Conservation (phyloP, 2,329 filamentous ascomycete genomes). For the Alternaria alternata region DNA sequence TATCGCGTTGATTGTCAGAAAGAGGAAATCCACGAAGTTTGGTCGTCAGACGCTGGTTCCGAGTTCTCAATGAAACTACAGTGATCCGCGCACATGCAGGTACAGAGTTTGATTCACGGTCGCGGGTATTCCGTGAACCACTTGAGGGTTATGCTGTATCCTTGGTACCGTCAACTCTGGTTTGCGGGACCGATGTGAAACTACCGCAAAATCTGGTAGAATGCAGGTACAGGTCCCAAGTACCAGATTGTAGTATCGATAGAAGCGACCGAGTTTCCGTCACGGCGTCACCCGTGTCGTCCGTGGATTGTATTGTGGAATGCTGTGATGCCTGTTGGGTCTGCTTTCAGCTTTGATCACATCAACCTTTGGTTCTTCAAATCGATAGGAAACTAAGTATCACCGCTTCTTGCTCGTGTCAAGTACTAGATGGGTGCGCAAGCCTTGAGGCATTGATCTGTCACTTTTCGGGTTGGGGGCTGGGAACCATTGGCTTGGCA, state of each 20-base stretch:
- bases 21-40: not conserved
- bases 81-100: not conserved
- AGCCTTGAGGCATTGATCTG: not conserved
- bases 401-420: not conserved
- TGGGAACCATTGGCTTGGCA: constrained; percentile 17
- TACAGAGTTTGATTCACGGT: not conserved
- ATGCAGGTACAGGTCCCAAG: not conserved
- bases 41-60: not conserved
- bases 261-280: not conserved
- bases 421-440: not conserved
- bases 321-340: not conserved
- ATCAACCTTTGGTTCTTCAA: not conserved
- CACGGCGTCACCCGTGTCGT: not conserved
- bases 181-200: not conserved
- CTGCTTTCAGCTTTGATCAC: not conserved
- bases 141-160: not conserved
- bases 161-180: not conserved
- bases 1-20: not conserved
- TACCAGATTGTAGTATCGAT: not conserved
- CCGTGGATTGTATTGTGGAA: not conserved
- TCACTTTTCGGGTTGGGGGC: not conserved
- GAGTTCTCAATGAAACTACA: not conserved
- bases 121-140: not conserved
- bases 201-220: not conserved
- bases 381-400: not conserved